Evolutionary conservation across 163 green algal genomes (phyloP), one percentile per base, ranked within the genome.

Genomic region (Chlamydomonas reinhardtii): DNA sequence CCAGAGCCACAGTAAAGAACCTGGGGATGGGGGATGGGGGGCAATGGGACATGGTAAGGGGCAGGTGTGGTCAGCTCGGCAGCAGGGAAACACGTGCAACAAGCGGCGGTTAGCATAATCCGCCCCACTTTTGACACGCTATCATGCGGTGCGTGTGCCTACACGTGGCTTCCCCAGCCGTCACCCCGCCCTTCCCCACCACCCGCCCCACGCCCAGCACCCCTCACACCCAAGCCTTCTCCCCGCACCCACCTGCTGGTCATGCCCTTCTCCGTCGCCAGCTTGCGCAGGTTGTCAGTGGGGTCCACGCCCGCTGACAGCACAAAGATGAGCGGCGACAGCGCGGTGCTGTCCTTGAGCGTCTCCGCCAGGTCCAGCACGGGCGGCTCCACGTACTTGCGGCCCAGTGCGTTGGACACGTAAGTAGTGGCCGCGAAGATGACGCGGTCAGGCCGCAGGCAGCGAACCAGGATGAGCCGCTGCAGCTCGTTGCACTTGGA

Each of bases 231-330:
- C 32, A 0, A n/a, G n/a, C 68, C 17, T 48, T 32, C 37, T 0
- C 71, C 4, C 6, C 6, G 3, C 52, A 70, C 74, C 9, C 75
- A 83, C 83, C 56, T 84, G 8, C 91, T 85, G 6, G 29, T 75
- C 82, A 95, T 90, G 83, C 84, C 87, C 43, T 90, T 93, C 75
- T 95, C 92, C 29, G 78, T 73, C 19, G 95, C 96, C 35, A 98
- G 94, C 91, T 96, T 97, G 56, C 87, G 86, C 87, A 98, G 92
- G 54, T 89, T 90, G 71, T 95, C 90, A 2, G 94, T 96, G 43
- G 96, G 96, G 84, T 98, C 96, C 61, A 97, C 94, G 25, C 96
- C 96, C 20, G 96, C 85, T 4, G 88, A 95, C 35, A 98, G 90
- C 70, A 98, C 94, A 83, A 98, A 97, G 73, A 98, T 94, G 65